phyloP scores from a whole-genome alignment of 23 red algal species.

The Chondrus crispus region DNA sequence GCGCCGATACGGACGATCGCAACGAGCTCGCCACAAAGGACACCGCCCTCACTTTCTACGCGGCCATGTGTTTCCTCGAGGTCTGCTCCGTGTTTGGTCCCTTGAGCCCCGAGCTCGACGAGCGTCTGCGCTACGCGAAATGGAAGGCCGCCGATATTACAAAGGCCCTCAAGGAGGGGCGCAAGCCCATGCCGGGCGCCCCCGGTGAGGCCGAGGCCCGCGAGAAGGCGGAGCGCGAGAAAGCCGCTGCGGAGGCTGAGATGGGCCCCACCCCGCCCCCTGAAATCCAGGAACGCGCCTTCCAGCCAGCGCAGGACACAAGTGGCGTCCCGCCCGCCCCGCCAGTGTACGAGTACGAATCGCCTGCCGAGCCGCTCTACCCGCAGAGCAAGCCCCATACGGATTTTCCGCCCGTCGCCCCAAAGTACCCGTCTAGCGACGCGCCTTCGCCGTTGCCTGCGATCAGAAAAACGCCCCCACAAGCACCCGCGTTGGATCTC shows the following conservation, averaged over 20 bases:
- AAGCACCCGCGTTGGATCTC: too few species aligned
- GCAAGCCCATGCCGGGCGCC: background rate
- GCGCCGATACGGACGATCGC: conserved; percentile 63
- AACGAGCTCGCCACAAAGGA: conserved; percentile 9
- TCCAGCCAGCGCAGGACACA: background rate
- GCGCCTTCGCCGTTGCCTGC: conserved; percentile 21
- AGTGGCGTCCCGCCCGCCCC: conserved; percentile 27
- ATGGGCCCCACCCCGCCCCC: background rate
- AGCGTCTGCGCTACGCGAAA: conserved; percentile 47
- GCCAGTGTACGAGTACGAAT: conserved; percentile 31
- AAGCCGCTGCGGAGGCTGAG: background rate
- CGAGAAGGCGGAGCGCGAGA: background rate
- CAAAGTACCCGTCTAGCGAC: conserved; percentile 10
- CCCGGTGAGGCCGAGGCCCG: conserved; percentile 13
- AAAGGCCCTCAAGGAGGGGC: conserved; percentile 51
- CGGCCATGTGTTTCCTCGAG: conserved; percentile 77
- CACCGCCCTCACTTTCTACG: conserved; percentile 80
- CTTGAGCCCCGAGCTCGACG: conserved; percentile 31
- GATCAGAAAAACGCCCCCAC: too few species aligned
- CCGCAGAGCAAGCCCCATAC: background rate
- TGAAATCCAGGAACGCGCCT: background rate
- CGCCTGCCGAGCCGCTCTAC: too few species aligned
- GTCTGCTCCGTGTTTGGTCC: conserved; percentile 59
- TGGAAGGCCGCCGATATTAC: conserved; percentile 66
- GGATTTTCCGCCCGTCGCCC: background rate